Percentiles rank a stretch among this genome's conserved stretches.
Evolutionary conservation across 177 flowering plant genomes (phyloP).

Genomic region (Vitis hybrid): DNA sequence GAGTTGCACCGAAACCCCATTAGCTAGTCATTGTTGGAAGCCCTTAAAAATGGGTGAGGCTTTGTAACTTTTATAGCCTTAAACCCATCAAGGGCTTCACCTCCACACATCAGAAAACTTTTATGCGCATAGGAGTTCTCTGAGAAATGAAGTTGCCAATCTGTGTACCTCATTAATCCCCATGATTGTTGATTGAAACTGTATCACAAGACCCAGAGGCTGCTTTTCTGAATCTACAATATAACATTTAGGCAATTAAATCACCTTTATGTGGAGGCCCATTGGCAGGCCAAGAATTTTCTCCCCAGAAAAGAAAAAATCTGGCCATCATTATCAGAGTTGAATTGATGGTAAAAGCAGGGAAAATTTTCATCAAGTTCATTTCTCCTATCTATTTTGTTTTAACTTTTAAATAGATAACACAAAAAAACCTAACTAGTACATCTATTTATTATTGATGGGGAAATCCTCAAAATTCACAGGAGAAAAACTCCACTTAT

Average conservation of each 20-base stretch:
- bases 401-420: not conserved
- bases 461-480: not conserved
- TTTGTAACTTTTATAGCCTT: not conserved
- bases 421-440: not conserved
- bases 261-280: no score
- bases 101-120: no score
- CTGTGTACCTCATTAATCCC: no score
- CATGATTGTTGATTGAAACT: no score
- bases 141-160: no score
- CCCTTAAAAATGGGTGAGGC: not conserved
- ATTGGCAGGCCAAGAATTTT: no score
- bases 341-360: not conserved
- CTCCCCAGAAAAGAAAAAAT: not conserved
- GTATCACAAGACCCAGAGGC: no score
- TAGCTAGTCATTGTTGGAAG: not conserved
- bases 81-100: not conserved
- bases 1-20: not conserved
- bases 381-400: not conserved
- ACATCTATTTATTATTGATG: not conserved
- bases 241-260: no score
- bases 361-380: not conserved
- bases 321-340: not conserved
- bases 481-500: conserved; percentile 1
- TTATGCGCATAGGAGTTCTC: no score
- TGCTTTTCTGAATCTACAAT: no score